phyloP scores from a whole-genome alignment of 192 early-diverging fungal genomes.

The Coemansia sp. region DNA sequence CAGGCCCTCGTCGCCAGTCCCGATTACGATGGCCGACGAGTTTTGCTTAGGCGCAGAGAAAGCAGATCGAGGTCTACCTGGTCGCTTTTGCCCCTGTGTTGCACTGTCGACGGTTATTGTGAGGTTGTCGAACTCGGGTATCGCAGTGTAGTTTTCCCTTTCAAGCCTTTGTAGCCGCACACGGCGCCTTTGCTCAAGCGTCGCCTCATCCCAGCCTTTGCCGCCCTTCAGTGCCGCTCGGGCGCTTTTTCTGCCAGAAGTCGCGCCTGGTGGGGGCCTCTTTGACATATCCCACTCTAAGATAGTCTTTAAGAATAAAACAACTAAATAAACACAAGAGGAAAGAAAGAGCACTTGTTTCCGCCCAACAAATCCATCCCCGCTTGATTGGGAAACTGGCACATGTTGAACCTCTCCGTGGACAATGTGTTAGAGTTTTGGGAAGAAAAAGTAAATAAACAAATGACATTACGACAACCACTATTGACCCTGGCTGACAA shows the following conservation, averaged over 20 bases:
- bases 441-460: too few relatives aligned
- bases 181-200: slow-evolving; percentile 37
- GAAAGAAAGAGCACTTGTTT: too few relatives aligned
- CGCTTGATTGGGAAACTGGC: too few relatives aligned
- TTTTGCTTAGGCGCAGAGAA: slow-evolving; percentile 14
- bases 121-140: slow-evolving; percentile 39
- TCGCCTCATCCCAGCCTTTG: slow-evolving; percentile 40
- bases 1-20: slow-evolving; percentile 22
- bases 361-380: too few relatives aligned
- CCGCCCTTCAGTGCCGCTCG: slow-evolving; percentile 1
- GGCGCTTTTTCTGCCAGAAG: not conserved
- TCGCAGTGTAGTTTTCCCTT: slow-evolving; percentile 39
- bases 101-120: slow-evolving; percentile 1
- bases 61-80: slow-evolving; percentile 13
- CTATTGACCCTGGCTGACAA: too few relatives aligned
- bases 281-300: not conserved
- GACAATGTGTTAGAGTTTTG: too few relatives aligned
- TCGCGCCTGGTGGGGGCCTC: not conserved
- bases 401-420: too few relatives aligned
- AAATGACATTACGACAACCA: too few relatives aligned
- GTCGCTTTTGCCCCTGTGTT: slow-evolving; percentile 1
- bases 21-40: slow-evolving; percentile 18
- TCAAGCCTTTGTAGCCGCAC: slow-evolving; percentile 39
- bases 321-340: too few relatives aligned
- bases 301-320: too few relatives aligned